Percentiles rank a stretch among this genome's conserved stretches.
These are phyloP conservation scores for Cadophora sp. DNA, from an alignment of 2,329 filamentous ascomycete species.

Conservation along the genomic window DNA sequence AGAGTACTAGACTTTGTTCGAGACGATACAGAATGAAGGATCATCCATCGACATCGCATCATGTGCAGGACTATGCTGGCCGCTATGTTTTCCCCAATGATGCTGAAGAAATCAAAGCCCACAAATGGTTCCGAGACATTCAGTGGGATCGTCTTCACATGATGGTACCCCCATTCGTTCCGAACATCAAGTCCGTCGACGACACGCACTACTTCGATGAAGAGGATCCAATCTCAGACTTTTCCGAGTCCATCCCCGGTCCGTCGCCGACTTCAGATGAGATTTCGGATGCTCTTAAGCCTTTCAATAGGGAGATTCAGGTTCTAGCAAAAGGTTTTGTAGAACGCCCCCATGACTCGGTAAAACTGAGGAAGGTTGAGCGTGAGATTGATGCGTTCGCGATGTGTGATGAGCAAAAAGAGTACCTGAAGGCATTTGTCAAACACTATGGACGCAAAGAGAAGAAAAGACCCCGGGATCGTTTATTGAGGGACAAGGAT, in stretches of 20 bases:
- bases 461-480: slow-evolving; percentile 83
- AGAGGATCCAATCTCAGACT: slow-evolving; percentile 73
- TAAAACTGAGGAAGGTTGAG: slow-evolving; percentile 42
- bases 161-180: slow-evolving; percentile 79
- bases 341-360: slow-evolving; percentile 43
- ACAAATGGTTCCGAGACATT: slow-evolving; percentile 83
- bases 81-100: slow-evolving; percentile 83
- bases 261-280: slow-evolving; percentile 37
- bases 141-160: slow-evolving; percentile 79
- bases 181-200: slow-evolving; percentile 69
- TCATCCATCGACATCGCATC: slow-evolving; percentile 26
- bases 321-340: slow-evolving; percentile 43
- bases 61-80: slow-evolving; percentile 50
- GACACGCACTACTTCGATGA: slow-evolving; percentile 93
- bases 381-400: slow-evolving; percentile 45
- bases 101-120: slow-evolving; percentile 86
- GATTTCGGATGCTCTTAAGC: slow-evolving; percentile 42
- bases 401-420: slow-evolving; percentile 45
- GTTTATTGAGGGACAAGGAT: slow-evolving; percentile 75
- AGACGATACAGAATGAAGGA: slow-evolving; percentile 76
- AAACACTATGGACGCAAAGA: slow-evolving; percentile 58
- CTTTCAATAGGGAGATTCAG: slow-evolving; percentile 46
- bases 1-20: slow-evolving; percentile 78
- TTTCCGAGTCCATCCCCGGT: slow-evolving; percentile 53
- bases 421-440: slow-evolving; percentile 45